A percentile compares a stretch with the other conserved stretches of the same genome.
These are phyloP conservation scores for Amanita inopinata DNA, from an alignment of 768 basidiomycete genomes.

Conservation along the genomic window DNA sequence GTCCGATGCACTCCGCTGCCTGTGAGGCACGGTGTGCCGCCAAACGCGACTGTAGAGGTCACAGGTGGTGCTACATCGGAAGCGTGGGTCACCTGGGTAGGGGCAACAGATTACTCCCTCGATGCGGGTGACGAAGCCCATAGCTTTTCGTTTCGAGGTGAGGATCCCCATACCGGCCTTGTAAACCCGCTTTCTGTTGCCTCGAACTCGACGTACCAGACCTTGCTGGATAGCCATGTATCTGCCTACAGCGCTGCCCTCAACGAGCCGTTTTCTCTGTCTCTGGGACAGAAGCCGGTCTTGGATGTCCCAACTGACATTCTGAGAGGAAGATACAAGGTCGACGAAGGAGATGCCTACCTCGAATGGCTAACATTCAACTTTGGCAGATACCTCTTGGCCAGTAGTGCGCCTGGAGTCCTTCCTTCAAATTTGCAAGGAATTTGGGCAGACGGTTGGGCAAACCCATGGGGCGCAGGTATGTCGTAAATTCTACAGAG, in stretches of 20 bases:
- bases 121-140: conserved; percentile 46
- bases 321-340: conserved; percentile 41
- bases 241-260: conserved; percentile 37
- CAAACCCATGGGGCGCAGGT: conserved; percentile 59
- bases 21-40: conserved; percentile 20
- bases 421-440: conserved; percentile 71
- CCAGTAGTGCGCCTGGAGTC: conserved; percentile 48
- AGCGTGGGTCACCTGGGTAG: conserved; percentile 63
- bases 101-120: conserved; percentile 62
- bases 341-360: conserved; percentile 49
- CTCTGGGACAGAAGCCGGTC: conserved; percentile 49
- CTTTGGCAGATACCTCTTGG: conserved; percentile 58
- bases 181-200: conserved; percentile 23
- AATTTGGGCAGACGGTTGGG: conserved; percentile 50
- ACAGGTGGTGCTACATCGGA: conserved; percentile 30
- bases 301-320: conserved; percentile 47
- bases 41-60: conserved; percentile 40
- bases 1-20: conserved; percentile 24
- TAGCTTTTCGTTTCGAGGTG: conserved; percentile 53
- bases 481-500: conserved; percentile 15
- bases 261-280: conserved; percentile 40
- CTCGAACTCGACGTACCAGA: conserved; percentile 23
- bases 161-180: conserved; percentile 46
- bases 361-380: conserved; percentile 71
- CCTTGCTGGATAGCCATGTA: conserved; percentile 38